Evolutionary conservation across 306 rosid genomes (phyloP), one percentile per base, ranked within the genome.

Genomic region (Ormosia emarginata): DNA sequence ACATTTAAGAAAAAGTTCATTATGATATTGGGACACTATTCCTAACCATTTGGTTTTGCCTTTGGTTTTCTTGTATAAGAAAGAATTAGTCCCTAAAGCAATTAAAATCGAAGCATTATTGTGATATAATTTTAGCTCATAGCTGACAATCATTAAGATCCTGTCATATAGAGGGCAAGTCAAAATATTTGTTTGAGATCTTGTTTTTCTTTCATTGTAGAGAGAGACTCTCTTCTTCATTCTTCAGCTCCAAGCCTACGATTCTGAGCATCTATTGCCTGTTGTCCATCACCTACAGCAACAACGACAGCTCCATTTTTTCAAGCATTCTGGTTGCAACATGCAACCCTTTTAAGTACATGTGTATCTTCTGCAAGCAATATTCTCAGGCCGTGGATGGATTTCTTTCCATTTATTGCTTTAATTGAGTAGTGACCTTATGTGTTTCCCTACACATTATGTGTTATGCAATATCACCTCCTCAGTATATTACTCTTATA

Each of bases 111-210:
- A 11, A 30, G 32, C 30, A 70, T 15, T 0, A 5, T 46, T 7
- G 43, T 40, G 18, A 52, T 52, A 36, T 39, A 50, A 6, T 46
- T 33, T 11, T 4, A 41, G 41, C 39, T 67, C 82, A 83, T 86
- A 89, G 93, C 86, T 91, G 95, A 80, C 95, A 91, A 75, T 91
- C 95, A 91, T 91, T 32, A 91, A 83, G 57, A 91, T 76, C 85
- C 89, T 86, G 80, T 91, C 93, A 43, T 82, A 91, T 58, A 84
- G 78, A 13, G 78, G 79, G 44, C 77, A 40, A 40, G 58, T 79
- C 75, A 37, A 33, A 40, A 3, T 81, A 49, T 81, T 86, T 68
- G 79, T 81, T 71, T 84, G 71, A 2, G 83, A 58, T 59, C 68
- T 79, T 14, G 55, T 39, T 62, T 53, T 63, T 36, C 71, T 85